Conservation (phyloP, 176 grass and related monocot genomes). For the Panicum miliaceum region DNA sequence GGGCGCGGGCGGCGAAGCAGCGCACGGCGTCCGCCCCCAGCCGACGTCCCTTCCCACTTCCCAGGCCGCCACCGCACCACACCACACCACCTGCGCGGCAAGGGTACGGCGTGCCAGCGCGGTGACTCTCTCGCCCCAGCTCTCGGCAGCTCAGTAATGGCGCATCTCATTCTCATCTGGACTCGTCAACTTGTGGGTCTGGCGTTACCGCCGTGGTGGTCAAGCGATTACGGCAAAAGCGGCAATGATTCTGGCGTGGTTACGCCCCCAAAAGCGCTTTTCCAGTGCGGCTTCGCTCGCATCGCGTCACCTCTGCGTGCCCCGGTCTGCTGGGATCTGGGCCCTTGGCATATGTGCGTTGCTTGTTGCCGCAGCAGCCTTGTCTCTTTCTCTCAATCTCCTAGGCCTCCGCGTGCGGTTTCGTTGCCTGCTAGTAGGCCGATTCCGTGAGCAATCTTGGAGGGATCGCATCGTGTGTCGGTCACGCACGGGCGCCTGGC, state of each 20-base stretch:
- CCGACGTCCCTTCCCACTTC: not conserved
- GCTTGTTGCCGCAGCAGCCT: not conserved
- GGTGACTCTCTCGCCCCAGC: too few relatives aligned
- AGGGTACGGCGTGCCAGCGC: too few relatives aligned
- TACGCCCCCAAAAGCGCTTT: not conserved
- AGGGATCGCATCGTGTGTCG: not conserved
- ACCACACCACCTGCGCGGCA: too few relatives aligned
- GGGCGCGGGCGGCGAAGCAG: not conserved
- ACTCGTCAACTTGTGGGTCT: too few relatives aligned
- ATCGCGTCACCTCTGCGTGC: not conserved
- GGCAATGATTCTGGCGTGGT: not conserved
- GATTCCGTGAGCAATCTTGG: not conserved
- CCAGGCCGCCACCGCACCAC: too few relatives aligned
- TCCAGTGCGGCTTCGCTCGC: not conserved
- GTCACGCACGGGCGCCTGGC: too few relatives aligned
- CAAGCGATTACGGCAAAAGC: not conserved
- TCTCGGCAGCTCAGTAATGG: too few relatives aligned
- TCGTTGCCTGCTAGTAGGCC: too few relatives aligned
- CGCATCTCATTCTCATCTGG: too few relatives aligned
- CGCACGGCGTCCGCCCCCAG: not conserved
- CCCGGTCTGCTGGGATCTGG: not conserved
- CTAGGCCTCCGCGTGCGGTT: too few relatives aligned
- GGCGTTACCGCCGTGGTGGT: not conserved
- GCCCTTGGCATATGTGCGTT: constrained; percentile 5
- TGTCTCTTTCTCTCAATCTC: not conserved